Base-by-base conservation (phyloP, 306 rosid genomes). In the Potentilla sterilis region DNA sequence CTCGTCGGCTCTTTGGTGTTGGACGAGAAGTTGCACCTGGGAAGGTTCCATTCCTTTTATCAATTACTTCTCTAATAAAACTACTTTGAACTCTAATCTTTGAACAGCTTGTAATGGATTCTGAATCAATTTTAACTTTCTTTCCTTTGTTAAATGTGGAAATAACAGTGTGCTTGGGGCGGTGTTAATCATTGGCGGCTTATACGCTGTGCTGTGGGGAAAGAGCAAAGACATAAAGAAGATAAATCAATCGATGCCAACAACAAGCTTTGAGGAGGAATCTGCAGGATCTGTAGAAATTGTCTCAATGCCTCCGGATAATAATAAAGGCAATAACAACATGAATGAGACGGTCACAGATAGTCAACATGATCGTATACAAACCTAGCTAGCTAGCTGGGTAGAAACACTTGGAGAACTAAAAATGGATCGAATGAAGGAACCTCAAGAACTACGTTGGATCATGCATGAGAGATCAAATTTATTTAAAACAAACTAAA, bases 1-100 rank as follows among this genome's bases (percentile, higher is more conserved):
- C 3, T 89, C 3, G 82, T 51, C 1, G 87, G 82, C 4, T 80
- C 90, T 16, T 48, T 89, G 57, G 3, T 72, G 2, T 73, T 86
- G 11, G 70, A 79, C 5, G 92, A 87, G 61, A 78, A 79, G n/a
- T 44, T 89, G 7, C 82, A 84, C 54, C 71, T 85, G 0, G 94
- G 94, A 81, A 81, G 89, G 94, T 75, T 16, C 34, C 8, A 0
- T 28, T 72, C 3, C 12, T 9, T 51, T 35, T 47, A 47, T 44
- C 13, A 8, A 1, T 9, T 13, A 9, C 0, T 3, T 35, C n/a
- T n/a, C 43, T 13, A 21, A 48, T 47, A 6, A 47, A 51, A 19
- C 7, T 57, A 57, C 34, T 22, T 57, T 57, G 63, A 22, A 57
- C 16, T 57, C 35, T 18, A 15, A 57, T 24, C 34, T 18, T 51